phyloP scores from a whole-genome alignment of 1,139 yeast genomes.

The Geotrichum siamense region DNA sequence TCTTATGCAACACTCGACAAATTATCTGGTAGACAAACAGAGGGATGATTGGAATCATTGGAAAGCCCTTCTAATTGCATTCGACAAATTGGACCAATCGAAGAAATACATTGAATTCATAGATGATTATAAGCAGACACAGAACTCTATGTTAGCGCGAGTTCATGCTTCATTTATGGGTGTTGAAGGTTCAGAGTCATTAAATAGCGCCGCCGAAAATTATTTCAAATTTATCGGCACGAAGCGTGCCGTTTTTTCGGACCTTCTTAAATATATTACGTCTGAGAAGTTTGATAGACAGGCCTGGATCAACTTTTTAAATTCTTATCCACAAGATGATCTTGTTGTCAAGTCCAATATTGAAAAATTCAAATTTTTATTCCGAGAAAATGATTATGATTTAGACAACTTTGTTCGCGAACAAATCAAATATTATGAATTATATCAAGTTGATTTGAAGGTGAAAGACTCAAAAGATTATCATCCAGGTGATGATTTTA shows the following conservation, averaged over 20 bases:
- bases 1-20: constrained; percentile 33
- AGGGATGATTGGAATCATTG: constrained; percentile 36
- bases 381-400: constrained; percentile 21
- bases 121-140: constrained; percentile 32
- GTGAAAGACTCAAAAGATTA: constrained; percentile 52
- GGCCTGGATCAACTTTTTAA: constrained; percentile 16
- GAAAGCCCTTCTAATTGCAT: constrained; percentile 41
- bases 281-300: constrained; percentile 15
- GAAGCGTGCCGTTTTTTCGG: constrained; percentile 58
- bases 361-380: constrained; percentile 40
- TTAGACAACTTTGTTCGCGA: constrained; percentile 21
- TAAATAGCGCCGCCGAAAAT: constrained; percentile 30
- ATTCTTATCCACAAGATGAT: constrained; percentile 26
- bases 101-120: constrained; percentile 30
- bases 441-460: constrained; percentile 30
- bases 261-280: constrained; percentile 40
- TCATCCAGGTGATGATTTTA: constrained; percentile 57
- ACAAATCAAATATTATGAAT: constrained; percentile 37
- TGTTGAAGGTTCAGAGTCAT: neutral
- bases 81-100: constrained; percentile 31
- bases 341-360: constrained; percentile 44
- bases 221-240: constrained; percentile 43
- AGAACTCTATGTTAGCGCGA: constrained; percentile 53
- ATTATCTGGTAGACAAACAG: constrained; percentile 23
- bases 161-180: constrained; percentile 40